Conservation (phyloP, 73 alveolate species). For the Tetrahymena elliotti region DNA sequence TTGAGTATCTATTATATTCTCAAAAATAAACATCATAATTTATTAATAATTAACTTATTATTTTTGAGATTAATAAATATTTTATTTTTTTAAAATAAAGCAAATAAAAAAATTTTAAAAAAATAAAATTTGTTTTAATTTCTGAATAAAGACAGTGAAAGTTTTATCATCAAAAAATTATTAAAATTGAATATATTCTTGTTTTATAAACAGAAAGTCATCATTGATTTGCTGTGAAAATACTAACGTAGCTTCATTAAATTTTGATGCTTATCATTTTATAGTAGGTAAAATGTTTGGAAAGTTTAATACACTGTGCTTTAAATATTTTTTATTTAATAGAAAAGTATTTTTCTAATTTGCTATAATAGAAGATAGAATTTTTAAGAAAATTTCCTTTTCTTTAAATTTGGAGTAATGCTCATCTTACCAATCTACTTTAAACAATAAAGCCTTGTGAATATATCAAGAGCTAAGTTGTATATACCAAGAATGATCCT, state of each 20-base stretch:
- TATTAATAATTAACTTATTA: too few relatives aligned
- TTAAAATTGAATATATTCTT: too few relatives aligned
- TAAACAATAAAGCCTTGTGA: neutral
- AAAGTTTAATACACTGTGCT: too few relatives aligned
- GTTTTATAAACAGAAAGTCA: neutral
- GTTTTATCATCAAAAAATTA: too few relatives aligned
- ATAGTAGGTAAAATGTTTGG: neutral
- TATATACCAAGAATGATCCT: neutral
- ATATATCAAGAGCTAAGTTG: neutral
- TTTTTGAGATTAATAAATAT: too few relatives aligned
- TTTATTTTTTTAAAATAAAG: neutral
- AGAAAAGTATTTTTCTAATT: neutral
- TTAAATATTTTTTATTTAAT: neutral
- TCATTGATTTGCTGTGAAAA: neutral
- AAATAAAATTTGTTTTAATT: too few relatives aligned
- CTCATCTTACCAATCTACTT: neutral
- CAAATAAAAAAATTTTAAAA: too few relatives aligned
- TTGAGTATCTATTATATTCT: neutral
- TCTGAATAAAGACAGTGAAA: too few relatives aligned
- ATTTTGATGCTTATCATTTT: neutral
- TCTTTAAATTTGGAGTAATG: neutral
- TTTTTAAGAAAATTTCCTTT: neutral
- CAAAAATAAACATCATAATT: too few relatives aligned
- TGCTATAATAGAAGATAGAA: neutral
- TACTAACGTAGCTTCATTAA: neutral